Conservation (phyloP, 352 stramenopile genomes). For the Phytophthora nicotianae region DNA sequence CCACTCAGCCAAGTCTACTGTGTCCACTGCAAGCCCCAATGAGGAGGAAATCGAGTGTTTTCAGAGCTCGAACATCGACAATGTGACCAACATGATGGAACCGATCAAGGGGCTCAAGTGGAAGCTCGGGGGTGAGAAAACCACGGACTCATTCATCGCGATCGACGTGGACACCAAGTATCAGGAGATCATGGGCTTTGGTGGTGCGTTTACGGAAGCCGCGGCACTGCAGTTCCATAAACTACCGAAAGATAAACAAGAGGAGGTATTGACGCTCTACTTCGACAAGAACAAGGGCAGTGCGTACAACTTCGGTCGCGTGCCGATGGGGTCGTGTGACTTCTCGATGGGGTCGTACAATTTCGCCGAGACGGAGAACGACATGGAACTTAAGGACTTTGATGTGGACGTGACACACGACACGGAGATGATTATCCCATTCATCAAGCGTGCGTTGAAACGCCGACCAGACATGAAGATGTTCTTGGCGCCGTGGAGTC, state of each 20-base stretch:
- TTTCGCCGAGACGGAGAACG: conserved; percentile 80
- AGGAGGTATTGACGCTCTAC: conserved; percentile 86
- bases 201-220: conserved; percentile 93
- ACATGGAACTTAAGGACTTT: conserved; percentile 80
- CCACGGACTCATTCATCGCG: conserved; percentile 43
- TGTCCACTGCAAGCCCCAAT: conserved; percentile 8
- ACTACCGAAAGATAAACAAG: conserved; percentile 71
- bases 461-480: conserved; percentile 79
- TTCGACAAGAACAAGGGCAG: conserved; percentile 82
- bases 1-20: conserved; percentile 8
- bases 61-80: conserved; percentile 68
- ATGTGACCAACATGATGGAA: conserved; percentile 70
- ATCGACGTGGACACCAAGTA: conserved; percentile 55
- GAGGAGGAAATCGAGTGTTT: conserved; percentile 44
- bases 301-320: conserved; percentile 86
- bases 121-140: conserved; percentile 13
- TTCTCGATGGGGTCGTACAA: conserved; percentile 90
- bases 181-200: conserved; percentile 88
- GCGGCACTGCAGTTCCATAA: conserved; percentile 86
- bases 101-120: conserved; percentile 55
- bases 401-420: conserved; percentile 78
- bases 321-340: conserved; percentile 91
- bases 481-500: conserved; percentile 88
- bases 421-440: conserved; percentile 78
- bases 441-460: conserved; percentile 72